These are phyloP conservation scores for Scenedesmus sp. DNA, from an alignment of 163 green algal genomes.

Conservation along the genomic window DNA sequence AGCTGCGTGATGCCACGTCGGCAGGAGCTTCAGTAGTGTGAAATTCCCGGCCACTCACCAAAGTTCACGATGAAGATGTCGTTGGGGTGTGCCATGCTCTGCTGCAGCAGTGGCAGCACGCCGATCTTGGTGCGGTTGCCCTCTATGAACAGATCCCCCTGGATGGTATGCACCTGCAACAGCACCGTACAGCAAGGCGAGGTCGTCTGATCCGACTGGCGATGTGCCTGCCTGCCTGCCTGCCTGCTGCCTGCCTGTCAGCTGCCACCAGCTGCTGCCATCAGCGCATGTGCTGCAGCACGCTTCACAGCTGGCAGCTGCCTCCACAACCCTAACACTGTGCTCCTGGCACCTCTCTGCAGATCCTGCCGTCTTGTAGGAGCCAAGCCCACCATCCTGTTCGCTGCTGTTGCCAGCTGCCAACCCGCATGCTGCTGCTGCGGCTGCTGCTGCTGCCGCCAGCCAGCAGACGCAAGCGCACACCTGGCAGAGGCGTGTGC, in stretches of 20 bases:
- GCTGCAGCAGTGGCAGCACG: conserved; percentile 44
- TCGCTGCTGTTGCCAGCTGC: no score
- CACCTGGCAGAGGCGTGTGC: conserved; percentile 45
- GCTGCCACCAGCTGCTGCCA: neutral
- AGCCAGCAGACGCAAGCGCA: neutral
- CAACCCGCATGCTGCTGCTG: neutral
- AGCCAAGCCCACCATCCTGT: no score
- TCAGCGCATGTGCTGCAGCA: neutral
- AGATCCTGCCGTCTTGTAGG: no score
- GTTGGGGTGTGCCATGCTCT: neutral
- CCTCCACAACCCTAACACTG: no score
- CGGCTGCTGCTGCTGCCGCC: neutral
- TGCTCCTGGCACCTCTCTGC: no score
- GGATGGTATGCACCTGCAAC: conserved; percentile 50
- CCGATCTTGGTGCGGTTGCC: conserved; percentile 34
- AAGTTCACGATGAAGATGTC: conserved; percentile 49
- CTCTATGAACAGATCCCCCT: conserved; percentile 49
- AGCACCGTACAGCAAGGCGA: neutral
- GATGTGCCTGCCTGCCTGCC: neutral
- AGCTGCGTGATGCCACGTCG: neutral
- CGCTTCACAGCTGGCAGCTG: no score
- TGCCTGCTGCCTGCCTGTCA: neutral
- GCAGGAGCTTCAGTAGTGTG: neutral
- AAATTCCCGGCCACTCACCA: neutral
- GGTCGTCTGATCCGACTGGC: neutral